Percentiles rank a stretch among this genome's conserved stretches.
These are phyloP conservation scores for Penicillium macrosclerotiorum DNA, from an alignment of 495 filamentous ascomycete genomes.

Conservation along the genomic window DNA sequence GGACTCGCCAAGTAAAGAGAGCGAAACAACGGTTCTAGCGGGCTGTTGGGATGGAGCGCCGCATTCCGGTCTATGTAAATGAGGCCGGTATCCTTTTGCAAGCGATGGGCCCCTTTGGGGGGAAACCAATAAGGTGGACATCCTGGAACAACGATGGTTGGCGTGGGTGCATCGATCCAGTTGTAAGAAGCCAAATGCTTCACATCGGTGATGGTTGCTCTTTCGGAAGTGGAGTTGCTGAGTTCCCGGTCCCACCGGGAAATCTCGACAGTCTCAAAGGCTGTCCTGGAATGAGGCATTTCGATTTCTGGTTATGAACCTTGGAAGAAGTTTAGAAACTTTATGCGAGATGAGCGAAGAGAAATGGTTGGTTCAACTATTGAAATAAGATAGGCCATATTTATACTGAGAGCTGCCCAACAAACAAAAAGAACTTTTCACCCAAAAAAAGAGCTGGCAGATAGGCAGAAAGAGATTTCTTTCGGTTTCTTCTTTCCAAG, in stretches of 20 bases:
- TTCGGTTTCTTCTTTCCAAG: too few species aligned
- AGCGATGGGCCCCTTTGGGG: not conserved
- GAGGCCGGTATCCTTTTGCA: conserved; percentile 16
- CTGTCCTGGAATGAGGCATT: too few species aligned
- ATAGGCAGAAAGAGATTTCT: too few species aligned
- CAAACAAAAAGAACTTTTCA: too few species aligned
- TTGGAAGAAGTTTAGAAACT: too few species aligned
- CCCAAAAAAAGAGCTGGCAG: too few species aligned
- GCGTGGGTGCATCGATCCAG: conserved; percentile 39
- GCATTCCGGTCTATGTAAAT: conserved; percentile 25
- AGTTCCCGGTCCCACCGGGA: not conserved
- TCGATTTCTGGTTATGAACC: too few species aligned
- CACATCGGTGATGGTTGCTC: conserved; percentile 31
- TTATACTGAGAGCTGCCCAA: too few species aligned
- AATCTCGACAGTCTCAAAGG: not conserved
- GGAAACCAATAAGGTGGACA: conserved; percentile 16
- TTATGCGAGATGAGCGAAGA: too few species aligned
- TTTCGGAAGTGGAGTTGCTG: not conserved
- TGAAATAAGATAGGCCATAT: too few species aligned
- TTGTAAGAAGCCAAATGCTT: conserved; percentile 49
- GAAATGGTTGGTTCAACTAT: too few species aligned
- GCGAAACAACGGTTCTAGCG: conserved; percentile 52
- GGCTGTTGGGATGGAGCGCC: conserved; percentile 24
- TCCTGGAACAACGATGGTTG: conserved; percentile 27
- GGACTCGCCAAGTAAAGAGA: conserved; percentile 43